These are phyloP conservation scores for Speleostelium caveatum DNA, from an alignment of 78 protist species.

Conservation along the genomic window DNA sequence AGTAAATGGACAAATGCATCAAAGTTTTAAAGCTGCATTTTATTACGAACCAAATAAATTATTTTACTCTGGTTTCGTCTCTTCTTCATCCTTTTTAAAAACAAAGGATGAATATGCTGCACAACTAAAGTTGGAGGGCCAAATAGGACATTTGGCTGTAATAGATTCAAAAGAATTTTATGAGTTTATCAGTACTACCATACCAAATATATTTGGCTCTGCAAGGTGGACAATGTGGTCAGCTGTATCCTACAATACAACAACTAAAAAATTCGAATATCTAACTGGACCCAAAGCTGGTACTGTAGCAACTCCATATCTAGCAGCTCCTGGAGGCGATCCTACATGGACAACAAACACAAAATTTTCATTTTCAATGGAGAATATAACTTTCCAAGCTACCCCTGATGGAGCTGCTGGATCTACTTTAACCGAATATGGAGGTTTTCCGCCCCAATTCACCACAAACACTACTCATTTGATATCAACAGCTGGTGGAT, in stretches of 20 bases:
- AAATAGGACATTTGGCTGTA: slow-evolving; percentile 13
- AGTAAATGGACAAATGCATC: not conserved
- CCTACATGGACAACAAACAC: not conserved
- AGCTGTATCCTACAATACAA: not conserved
- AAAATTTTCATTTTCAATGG: not conserved
- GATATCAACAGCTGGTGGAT: slow-evolving; percentile 2
- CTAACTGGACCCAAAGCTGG: slow-evolving; percentile 3
- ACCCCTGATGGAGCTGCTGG: not conserved
- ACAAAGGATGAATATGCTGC: slow-evolving; percentile 6
- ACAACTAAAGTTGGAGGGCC: slow-evolving; percentile 30
- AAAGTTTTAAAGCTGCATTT: slow-evolving; percentile 34
- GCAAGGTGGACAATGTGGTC: slow-evolving; percentile 3
- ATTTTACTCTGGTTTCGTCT: not conserved
- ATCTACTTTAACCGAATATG: slow-evolving; percentile 18
- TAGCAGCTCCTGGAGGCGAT: not conserved
- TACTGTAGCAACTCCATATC: not conserved
- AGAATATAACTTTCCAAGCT: no score
- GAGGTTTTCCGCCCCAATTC: slow-evolving; percentile 14
- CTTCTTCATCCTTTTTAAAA: not conserved
- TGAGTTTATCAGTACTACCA: not conserved
- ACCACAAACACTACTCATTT: not conserved
- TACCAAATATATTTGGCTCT: not conserved
- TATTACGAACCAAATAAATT: not conserved
- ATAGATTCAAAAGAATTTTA: not conserved
- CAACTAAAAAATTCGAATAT: not conserved